phyloP scores from a whole-genome alignment of 2,329 filamentous ascomycete species.

The Alternaria brassicicola region DNA sequence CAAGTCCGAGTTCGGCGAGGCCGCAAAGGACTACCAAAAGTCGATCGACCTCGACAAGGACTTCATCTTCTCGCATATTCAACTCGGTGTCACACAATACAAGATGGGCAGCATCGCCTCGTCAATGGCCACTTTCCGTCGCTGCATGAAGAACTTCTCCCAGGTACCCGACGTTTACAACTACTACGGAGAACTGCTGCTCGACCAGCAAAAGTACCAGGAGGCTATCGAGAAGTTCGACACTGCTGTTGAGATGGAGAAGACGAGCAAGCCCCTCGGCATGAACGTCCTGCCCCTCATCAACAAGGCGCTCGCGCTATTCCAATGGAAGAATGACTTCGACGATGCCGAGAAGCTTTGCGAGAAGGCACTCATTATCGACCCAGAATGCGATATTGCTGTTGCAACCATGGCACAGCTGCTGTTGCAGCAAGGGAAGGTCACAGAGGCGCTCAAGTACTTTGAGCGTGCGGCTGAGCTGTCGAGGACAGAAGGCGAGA shows the following conservation, averaged over 20 bases:
- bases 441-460: slow-evolving; percentile 91
- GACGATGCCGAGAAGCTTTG: slow-evolving; percentile 93
- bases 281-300: slow-evolving; percentile 98
- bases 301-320: slow-evolving; percentile 96
- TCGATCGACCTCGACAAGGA: slow-evolving; percentile 94
- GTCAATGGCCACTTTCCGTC: slow-evolving; percentile 96
- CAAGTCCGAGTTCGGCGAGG: slow-evolving; percentile 88
- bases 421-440: slow-evolving; percentile 95
- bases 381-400: slow-evolving; percentile 97
- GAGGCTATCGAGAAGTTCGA: slow-evolving; percentile 99
- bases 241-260: slow-evolving; percentile 98
- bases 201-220: slow-evolving; percentile 94
- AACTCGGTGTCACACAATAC: slow-evolving; percentile 98
- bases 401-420: slow-evolving; percentile 99
- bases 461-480: slow-evolving; percentile 96
- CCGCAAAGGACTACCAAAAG: slow-evolving; percentile 98
- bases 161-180: slow-evolving; percentile 98
- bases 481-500: slow-evolving; percentile 90
- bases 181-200: slow-evolving; percentile 96
- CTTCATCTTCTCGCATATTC: slow-evolving; percentile 99
- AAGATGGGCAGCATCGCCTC: slow-evolving; percentile 99
- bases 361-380: slow-evolving; percentile 96
- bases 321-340: slow-evolving; percentile 99
- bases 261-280: slow-evolving; percentile 86
- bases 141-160: slow-evolving; percentile 98